Base-by-base conservation (phyloP, 441 rosid genomes). In the Viola pubescens region DNA sequence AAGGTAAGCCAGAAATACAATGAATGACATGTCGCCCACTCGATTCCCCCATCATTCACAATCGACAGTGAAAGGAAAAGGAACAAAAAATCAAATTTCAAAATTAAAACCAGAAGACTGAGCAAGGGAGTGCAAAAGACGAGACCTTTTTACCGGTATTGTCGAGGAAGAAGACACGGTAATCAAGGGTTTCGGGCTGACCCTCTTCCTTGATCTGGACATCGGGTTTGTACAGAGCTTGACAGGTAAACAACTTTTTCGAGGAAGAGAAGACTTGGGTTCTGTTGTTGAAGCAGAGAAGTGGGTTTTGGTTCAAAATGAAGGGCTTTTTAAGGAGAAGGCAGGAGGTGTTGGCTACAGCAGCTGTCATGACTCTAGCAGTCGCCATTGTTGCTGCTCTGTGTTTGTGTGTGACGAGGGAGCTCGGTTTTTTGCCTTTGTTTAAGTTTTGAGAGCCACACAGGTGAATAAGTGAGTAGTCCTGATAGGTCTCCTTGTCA, bases 131-230 rank as follows among this genome's bases (percentile, higher is more conserved):
- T 4, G 0, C 6, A 8, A 47, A 12, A 46, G 4, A 9, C 48
- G 9, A 13, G 8, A 88, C 99, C 97, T 74, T 90, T 72, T 85
- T 94, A 48, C 91, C 95, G 5, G 94, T 81, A 47, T 70, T 61
- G 56, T 86, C 84, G 48, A 72, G 77, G 73, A 90, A 83, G 82
- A 88, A 90, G 54, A 88, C 89, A 5, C 97, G 77, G 74, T 88
- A 90, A 61, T 90, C 96, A n/a, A 94, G 78, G 63, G 95, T 80
- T 63, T 85, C 88, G 10, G 94, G 83, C 64, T 77, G 83, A 38
- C 99, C 97, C 68, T 86, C 96, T 63, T 82, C 87, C 60, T 80
- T 75, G 77, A 81, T 72, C 66, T 74, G 79, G 58, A 83, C 69
- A 70, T 78, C 71, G 57, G 96, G 95, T 9, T 77, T 86, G 60